phyloP scores from a whole-genome alignment of 257 asterid genomes.

The Salvia splendens region DNA sequence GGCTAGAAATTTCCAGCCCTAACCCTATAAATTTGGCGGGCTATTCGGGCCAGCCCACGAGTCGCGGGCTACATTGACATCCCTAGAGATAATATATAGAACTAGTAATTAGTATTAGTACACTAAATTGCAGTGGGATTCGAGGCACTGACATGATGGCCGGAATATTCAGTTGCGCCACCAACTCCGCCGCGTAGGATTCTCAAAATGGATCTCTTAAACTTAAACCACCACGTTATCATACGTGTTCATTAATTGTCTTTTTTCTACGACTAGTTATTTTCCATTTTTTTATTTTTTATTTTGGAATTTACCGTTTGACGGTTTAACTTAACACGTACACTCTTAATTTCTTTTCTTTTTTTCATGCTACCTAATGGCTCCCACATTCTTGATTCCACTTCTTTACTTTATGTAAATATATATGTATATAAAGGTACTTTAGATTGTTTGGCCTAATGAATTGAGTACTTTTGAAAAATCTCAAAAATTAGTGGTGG shows the following conservation, averaged over 20 bases:
- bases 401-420: not conserved
- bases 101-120: no score
- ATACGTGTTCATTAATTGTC: not conserved
- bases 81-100: no score
- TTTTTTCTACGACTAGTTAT: not conserved
- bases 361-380: not conserved
- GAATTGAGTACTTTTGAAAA: no score
- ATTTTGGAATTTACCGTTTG: slow-evolving; percentile 15
- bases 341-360: not conserved
- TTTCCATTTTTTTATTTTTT: not conserved
- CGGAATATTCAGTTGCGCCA: slow-evolving; percentile 17
- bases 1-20: no score
- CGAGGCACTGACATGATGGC: slow-evolving; percentile 13
- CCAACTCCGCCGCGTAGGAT: slow-evolving; percentile 16
- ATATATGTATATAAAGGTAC: not conserved
- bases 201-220: not conserved
- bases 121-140: not conserved
- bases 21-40: no score
- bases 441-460: not conserved
- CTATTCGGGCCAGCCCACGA: no score
- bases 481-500: no score
- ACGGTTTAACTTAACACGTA: not conserved
- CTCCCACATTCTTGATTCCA: not conserved
- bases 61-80: no score
- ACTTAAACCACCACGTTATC: slow-evolving; percentile 8